Evolutionary conservation across 805 yeast genomes (phyloP), one percentile per base, ranked within the genome.

Genomic region (Candida tallmaniae): DNA sequence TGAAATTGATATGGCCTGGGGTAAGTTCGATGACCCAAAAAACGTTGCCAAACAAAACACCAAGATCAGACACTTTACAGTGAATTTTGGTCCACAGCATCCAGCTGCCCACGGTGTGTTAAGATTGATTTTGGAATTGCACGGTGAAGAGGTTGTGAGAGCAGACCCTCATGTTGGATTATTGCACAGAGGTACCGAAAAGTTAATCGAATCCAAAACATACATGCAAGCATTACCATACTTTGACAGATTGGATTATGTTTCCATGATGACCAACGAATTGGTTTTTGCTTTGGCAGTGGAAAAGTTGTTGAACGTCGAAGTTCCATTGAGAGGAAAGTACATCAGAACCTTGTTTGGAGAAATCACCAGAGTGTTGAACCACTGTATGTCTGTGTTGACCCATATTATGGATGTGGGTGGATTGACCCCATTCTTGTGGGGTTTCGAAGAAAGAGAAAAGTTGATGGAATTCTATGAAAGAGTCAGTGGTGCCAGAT

Each of bases 351-450:
- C 94, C 17, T 54, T 85, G 60, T 86, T 84, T 56, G 93, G 90
- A 27, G 95, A 85, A 58, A 81, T 85, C 58, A 85, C 95, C 36
- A 76, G 95, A 56, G 62, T 83, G 37, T 70, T 83, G 54, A 85
- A 85, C 65, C 95, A 85, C 58, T 72, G 83, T 60, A 85, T 85
- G 95, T 81, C 90, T 17, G 80, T 85, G 31, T 66, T 83, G 42
- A 77, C 95, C 32, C 95, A 86, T 62, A 88, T 90, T 46, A 85
- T 85, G 95, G 95, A 85, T 68, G 94, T 86, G 38, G 95, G 95
- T 67, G 95, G 95, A 15, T 72, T 85, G 60, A 86, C 95, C 20
- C 95, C 95, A 30, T 86, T 85, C 73, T 68, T 85, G 62, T 85
- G 95, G 95, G 95, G 95, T 41, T 83, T 86, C 60, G 95, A 85